phyloP scores from a whole-genome alignment of 148 eudicot species.

The Rheum nobile region DNA sequence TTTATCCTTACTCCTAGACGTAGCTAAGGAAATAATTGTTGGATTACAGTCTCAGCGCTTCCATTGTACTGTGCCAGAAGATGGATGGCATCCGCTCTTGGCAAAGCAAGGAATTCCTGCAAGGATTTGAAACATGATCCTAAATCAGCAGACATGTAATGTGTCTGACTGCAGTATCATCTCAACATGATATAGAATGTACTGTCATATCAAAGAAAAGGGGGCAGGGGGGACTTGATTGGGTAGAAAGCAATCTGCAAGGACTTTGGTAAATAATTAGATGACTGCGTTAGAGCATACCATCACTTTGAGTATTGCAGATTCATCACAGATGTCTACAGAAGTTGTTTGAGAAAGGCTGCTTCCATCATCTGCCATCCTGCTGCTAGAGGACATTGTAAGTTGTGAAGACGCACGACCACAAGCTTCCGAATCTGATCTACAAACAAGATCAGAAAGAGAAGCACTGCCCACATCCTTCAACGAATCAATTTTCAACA shows the following conservation, averaged over 20 bases:
- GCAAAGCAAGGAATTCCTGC: constrained; percentile 93
- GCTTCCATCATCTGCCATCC: constrained; percentile 56
- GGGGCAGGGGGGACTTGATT: no score
- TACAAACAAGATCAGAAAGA: constrained; percentile 34
- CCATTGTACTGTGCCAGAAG: constrained; percentile 75
- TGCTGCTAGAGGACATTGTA: constrained; percentile 54
- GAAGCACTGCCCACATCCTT: constrained; percentile 42
- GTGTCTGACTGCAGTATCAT: neutral
- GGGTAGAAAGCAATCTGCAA: neutral
- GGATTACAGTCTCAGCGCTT: constrained; percentile 83
- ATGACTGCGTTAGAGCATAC: constrained; percentile 29
- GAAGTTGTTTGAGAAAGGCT: constrained; percentile 63
- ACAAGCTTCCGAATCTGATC: constrained; percentile 32
- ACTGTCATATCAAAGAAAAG: neutral
- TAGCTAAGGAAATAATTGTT: constrained; percentile 57
- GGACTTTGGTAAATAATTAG: neutral
- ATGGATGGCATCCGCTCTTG: constrained; percentile 87
- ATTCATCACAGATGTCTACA: constrained; percentile 57
- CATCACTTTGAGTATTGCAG: constrained; percentile 86
- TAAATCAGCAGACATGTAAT: neutral
- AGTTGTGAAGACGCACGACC: constrained; percentile 51
- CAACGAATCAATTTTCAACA: constrained; percentile 59
- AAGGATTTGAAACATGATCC: constrained; percentile 1
- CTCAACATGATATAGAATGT: neutral
- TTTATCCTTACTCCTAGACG: neutral